Base-by-base conservation (phyloP, 2,329 filamentous ascomycete species). In the Talaromyces sp. region DNA sequence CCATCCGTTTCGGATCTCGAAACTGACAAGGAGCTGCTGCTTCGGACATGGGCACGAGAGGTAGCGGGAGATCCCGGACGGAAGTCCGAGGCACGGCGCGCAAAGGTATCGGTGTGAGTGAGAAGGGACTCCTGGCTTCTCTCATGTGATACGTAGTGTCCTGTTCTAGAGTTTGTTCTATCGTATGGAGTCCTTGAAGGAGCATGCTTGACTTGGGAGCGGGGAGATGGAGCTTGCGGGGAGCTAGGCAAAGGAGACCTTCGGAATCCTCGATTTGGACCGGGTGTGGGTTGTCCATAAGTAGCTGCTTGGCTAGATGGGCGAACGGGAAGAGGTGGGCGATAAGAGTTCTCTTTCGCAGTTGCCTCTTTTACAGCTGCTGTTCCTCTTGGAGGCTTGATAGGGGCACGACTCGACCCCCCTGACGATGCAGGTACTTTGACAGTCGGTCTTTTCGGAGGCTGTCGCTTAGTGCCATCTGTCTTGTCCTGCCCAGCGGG, bases 61-160 rank as follows among this genome's bases (percentile, higher is more conserved):
- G 71, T 56, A 1, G 67, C 68, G 17, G 75, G 68, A 13, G 75
- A 78, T 14, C 68, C 66, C 4, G 75, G 66, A 14, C 71, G 69
- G 13, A 62, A 62, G 20, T 72, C 70, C 24, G 59, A 51, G 32
- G 71, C 64, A 30, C 67, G 72, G 6, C 68, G 54, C 29, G 75
- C 75, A 58, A 73, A 77, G 4, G 75, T 63, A 57, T 78, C 75
- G 1, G 73, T 72, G 40, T 76, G 75, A 8, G 71, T 66, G 19
- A 76, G 57, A 35, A 70, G 72, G 2, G 74, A 73, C 35, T 76
- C 73, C 33, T 71, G 62, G 33, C 68, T 71, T 54, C 68, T 69
- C 49, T 76, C 73, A 27, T 66, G 69, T 13, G 75, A 52, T 5
- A 70, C 57, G 54, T 73, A 73, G 51, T 69, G 70, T 6, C 68